Percentiles rank a stretch among this genome's conserved stretches.
phyloP scores from a whole-genome alignment of 305 asterid genomes.

The Solanum hybrid region DNA sequence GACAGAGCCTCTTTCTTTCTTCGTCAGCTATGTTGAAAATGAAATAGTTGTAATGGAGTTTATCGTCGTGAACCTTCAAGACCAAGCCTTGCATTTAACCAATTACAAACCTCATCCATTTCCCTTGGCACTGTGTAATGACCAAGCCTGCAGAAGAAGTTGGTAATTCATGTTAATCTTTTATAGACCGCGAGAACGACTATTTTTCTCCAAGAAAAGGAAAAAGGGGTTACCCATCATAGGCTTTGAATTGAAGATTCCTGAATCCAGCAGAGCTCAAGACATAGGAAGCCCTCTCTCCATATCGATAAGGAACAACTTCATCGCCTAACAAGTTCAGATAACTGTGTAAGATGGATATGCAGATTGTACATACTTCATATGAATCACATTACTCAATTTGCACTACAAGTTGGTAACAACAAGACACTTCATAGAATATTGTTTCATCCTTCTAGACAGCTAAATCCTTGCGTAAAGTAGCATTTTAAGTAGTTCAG shows the following conservation, averaged over 20 bases:
- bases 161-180: not conserved
- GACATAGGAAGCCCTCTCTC: conserved; percentile 64
- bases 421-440: not conserved
- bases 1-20: conserved; percentile 48
- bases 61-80: conserved; percentile 26
- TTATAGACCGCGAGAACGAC: not conserved
- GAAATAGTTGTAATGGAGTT: conserved; percentile 1
- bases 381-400: not conserved
- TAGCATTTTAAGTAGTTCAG: not conserved
- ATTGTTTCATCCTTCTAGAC: not conserved
- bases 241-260: conserved; percentile 56
- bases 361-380: not conserved
- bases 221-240: conserved; percentile 53
- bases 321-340: conserved; percentile 57
- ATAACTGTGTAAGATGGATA: not conserved
- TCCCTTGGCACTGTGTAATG: conserved; percentile 96
- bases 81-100: conserved; percentile 52
- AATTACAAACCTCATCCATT: conserved; percentile 82
- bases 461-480: not conserved
- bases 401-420: not conserved
- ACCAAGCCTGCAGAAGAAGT: conserved; percentile 53
- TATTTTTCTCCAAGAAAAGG: not conserved
- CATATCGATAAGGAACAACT: conserved; percentile 68
- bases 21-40: not conserved
- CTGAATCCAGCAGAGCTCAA: conserved; percentile 82